Evolutionary conservation across 1,284 basidiomycete genomes (phyloP).

Genomic region (Sphaerobolus stellatus): DNA sequence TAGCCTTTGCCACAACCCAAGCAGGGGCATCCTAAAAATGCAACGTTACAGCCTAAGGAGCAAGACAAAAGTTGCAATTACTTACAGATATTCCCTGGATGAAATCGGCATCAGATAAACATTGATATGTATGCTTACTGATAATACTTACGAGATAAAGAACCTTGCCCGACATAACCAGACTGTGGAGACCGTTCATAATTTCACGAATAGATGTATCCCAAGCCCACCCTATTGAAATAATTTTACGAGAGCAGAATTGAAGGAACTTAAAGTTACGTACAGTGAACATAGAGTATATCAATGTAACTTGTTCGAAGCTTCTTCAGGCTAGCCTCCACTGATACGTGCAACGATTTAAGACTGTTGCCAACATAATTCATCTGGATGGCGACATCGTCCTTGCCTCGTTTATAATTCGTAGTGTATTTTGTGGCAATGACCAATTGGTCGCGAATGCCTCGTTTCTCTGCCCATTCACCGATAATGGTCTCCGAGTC

Average conservation of each 20-base stretch:
- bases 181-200: not conserved
- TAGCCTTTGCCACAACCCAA: not conserved
- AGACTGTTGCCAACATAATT: not conserved
- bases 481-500: conserved; percentile 54
- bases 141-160: not conserved
- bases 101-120: not conserved
- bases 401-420: conserved; percentile 25
- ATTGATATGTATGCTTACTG: no score
- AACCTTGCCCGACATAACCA: not conserved
- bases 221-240: not conserved
- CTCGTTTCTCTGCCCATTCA: conserved; percentile 52
- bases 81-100: not conserved
- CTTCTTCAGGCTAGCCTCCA: not conserved
- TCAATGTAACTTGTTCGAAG: not conserved
- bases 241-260: not conserved
- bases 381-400: not conserved
- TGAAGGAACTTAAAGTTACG: not conserved
- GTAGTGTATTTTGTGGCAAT: conserved; percentile 34
- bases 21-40: not conserved
- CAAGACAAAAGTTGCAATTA: not conserved
- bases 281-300: not conserved
- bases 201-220: not conserved
- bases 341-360: not conserved
- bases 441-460: conserved; percentile 40
- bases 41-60: not conserved